A percentile compares a stretch with the other conserved stretches of the same genome.
These are phyloP conservation scores for Ogataea trehaloabstinens DNA, from an alignment of 805 yeast species.

Conservation along the genomic window DNA sequence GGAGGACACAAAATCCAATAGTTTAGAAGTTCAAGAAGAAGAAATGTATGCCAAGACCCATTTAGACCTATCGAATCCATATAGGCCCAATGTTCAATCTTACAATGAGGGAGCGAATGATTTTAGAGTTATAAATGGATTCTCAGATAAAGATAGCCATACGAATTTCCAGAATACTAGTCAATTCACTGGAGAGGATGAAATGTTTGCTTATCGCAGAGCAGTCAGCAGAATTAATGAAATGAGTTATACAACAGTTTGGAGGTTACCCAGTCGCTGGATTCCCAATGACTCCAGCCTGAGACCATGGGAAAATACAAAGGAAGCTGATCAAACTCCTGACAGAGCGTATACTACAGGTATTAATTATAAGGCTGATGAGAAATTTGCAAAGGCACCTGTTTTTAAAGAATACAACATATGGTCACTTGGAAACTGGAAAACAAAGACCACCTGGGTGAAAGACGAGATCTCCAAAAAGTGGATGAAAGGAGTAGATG, in stretches of 20 bases:
- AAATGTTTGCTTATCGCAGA: conserved; percentile 67
- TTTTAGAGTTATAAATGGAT: conserved; percentile 23
- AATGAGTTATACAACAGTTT: conserved; percentile 34
- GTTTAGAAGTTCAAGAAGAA: conserved; percentile 51
- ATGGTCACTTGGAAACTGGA: conserved; percentile 72
- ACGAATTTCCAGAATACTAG: conserved; percentile 46
- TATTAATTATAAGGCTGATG: conserved; percentile 10
- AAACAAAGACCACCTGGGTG: conserved; percentile 41
- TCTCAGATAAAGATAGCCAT: conserved; percentile 14
- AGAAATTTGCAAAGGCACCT: conserved; percentile 33
- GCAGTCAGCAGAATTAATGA: conserved; percentile 62
- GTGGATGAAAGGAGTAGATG: conserved; percentile 49
- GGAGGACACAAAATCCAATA: conserved; percentile 19
- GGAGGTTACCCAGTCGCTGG: conserved; percentile 56
- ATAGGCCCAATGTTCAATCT: conserved; percentile 65
- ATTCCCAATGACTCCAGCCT: conserved; percentile 47
- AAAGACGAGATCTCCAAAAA: conserved; percentile 53
- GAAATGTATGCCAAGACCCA: conserved; percentile 69
- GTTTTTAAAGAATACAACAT: conserved; percentile 46
- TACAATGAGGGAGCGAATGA: conserved; percentile 49
- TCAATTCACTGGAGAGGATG: conserved; percentile 76
- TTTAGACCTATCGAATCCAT: conserved; percentile 59
- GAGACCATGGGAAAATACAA: conserved; percentile 56
- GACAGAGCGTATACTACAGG: background rate
- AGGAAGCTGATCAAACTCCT: conserved; percentile 4